Evolutionary conservation across 805 yeast species (phyloP).

Genomic region (Candida coquimbonensis): DNA sequence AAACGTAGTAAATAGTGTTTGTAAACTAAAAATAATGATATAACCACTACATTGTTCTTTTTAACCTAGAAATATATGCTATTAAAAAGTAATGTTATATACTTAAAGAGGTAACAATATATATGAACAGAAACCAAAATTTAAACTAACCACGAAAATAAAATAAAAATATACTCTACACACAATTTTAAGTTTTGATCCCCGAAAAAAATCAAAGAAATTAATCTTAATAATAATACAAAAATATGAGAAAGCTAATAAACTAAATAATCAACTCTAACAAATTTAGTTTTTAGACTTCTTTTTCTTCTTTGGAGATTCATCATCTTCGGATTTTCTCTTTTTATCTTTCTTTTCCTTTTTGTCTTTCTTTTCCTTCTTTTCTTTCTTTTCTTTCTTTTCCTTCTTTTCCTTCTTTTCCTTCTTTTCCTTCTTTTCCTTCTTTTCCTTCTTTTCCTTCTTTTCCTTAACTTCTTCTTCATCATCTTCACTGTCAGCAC

Average conservation of each 20-base stretch:
- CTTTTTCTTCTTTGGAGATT: conserved; percentile 30
- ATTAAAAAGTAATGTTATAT: conserved; percentile 3
- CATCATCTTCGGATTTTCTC: conserved; percentile 28
- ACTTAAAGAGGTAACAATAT: not conserved
- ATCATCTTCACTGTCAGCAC: conserved; percentile 30
- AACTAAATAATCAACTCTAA: not conserved
- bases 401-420: conserved; percentile 45
- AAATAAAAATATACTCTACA: no score
- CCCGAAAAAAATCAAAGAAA: not conserved
- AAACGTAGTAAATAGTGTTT: not conserved
- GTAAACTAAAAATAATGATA: no score
- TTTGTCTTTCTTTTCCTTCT: conserved; percentile 49
- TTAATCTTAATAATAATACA: no score
- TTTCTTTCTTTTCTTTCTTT: conserved; percentile 45
- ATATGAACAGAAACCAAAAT: not conserved
- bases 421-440: conserved; percentile 44
- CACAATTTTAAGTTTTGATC: no score
- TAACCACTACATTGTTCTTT: not conserved
- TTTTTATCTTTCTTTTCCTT: conserved; percentile 50
- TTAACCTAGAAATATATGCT: conserved; percentile 1
- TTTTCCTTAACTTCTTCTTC: conserved; percentile 32
- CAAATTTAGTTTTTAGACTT: conserved; percentile 19
- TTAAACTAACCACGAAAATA: conserved; percentile 1
- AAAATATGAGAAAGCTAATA: no score
- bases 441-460: conserved; percentile 40